Evolutionary conservation across 2,329 filamentous ascomycete species (phyloP).

Genomic region (Hymenoscyphus scutula): DNA sequence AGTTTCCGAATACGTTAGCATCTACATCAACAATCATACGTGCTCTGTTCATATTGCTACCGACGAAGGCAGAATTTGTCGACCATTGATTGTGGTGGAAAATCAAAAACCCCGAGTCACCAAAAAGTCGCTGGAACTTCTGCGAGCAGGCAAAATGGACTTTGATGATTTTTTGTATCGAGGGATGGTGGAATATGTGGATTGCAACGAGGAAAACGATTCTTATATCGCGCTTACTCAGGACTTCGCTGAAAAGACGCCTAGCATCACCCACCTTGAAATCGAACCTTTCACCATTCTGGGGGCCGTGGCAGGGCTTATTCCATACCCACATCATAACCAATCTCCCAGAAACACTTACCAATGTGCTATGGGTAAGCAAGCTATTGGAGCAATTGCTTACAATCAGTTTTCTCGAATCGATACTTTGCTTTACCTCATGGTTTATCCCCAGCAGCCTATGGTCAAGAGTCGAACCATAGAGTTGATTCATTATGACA

Average conservation of each 20-base stretch:
- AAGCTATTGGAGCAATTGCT: constrained; percentile 97
- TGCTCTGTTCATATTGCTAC: constrained; percentile 92
- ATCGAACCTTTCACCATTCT: constrained; percentile 98
- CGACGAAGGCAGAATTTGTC: constrained; percentile 93
- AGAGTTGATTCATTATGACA: constrained; percentile 94
- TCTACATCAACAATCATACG: constrained; percentile 93
- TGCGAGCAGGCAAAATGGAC: constrained; percentile 78
- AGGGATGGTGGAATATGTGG: constrained; percentile 92
- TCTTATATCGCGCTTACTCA: constrained; percentile 90
- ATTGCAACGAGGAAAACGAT: constrained; percentile 98
- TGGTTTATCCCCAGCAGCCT: constrained; percentile 95
- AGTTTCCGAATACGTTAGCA: constrained; percentile 94
- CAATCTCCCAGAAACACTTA: constrained; percentile 98
- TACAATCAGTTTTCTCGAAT: constrained; percentile 98
- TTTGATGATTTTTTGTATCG: constrained; percentile 93
- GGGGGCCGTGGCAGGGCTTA: constrained; percentile 91
- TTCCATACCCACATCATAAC: constrained; percentile 98
- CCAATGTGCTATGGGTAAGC: constrained; percentile 99
- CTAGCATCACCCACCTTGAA: constrained; percentile 80
- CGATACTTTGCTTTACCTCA: constrained; percentile 90
- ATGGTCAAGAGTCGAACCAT: constrained; percentile 98
- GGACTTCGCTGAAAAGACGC: constrained; percentile 70
- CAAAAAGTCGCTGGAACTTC: constrained; percentile 70
- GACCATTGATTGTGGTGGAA: constrained; percentile 93
- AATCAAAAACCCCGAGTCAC: constrained; percentile 80